These are phyloP conservation scores for Emergomyces orientalis DNA, from an alignment of 2,329 filamentous ascomycete genomes.

Conservation along the genomic window DNA sequence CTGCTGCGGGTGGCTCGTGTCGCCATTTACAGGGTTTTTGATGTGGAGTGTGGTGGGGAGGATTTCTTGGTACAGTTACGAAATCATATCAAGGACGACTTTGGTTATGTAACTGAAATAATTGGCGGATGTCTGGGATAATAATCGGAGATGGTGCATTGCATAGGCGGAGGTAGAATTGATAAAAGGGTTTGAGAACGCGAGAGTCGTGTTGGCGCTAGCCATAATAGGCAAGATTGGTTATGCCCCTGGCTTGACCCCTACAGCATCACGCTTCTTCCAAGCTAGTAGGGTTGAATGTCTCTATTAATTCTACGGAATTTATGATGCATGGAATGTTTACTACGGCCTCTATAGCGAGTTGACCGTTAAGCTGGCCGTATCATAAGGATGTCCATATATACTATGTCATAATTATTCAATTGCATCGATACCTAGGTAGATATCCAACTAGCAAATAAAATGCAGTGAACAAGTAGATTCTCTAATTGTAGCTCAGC, in stretches of 20 bases:
- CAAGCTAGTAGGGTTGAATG: not conserved
- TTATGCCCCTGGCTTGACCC: not conserved
- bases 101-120: not conserved
- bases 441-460: not conserved
- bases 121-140: not conserved
- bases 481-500: not conserved
- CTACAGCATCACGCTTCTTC: not conserved
- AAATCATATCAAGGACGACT: not conserved
- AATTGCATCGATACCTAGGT: not conserved
- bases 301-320: not conserved
- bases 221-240: constrained; percentile 1
- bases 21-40: not conserved
- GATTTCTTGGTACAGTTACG: not conserved
- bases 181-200: not conserved
- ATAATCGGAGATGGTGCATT: too few relatives aligned
- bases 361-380: not conserved
- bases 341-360: not conserved
- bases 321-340: not conserved
- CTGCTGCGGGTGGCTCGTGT: not conserved
- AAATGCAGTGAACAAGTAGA: not conserved
- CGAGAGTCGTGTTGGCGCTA: not conserved
- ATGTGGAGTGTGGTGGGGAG: not conserved
- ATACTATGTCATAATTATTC: not conserved
- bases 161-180: not conserved
- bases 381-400: not conserved